phyloP scores from a whole-genome alignment of 768 basidiomycete species.

The Serpula lacrymans region DNA sequence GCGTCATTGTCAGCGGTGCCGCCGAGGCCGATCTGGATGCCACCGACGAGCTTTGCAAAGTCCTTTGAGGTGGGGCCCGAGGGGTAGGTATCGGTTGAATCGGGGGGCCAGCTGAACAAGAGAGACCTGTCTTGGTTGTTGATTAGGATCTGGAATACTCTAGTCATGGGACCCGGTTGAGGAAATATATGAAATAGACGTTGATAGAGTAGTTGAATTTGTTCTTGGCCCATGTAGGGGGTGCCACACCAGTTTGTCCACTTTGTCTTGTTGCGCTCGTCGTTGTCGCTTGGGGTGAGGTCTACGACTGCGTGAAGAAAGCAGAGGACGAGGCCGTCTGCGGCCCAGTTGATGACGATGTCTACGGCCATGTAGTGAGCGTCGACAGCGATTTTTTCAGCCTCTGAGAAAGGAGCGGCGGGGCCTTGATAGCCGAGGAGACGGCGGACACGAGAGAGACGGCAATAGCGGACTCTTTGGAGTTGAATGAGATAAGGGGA shows the following conservation, averaged over 20 bases:
- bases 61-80: conserved; percentile 41
- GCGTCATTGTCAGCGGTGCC: conserved; percentile 57
- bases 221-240: conserved; percentile 52
- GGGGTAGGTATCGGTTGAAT: conserved; percentile 39
- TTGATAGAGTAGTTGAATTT: conserved; percentile 57
- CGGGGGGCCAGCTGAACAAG: conserved; percentile 77
- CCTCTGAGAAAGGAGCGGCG: conserved; percentile 53
- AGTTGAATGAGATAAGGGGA: conserved; percentile 20
- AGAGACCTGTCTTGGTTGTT: conserved; percentile 56
- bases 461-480: conserved; percentile 71
- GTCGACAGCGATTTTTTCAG: conserved; percentile 68
- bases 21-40: conserved; percentile 58
- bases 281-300: conserved; percentile 65
- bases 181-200: conserved; percentile 55
- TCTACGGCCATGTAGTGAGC: conserved; percentile 81
- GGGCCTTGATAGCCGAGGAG: conserved; percentile 66
- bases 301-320: conserved; percentile 85
- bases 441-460: conserved; percentile 70
- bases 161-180: conserved; percentile 45
- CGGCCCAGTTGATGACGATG: conserved; percentile 87
- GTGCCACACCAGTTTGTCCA: conserved; percentile 94
- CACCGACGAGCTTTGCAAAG: conserved; percentile 58
- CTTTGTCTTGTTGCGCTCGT: conserved; percentile 65
- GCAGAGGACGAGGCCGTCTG: conserved; percentile 81
- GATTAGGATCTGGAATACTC: conserved; percentile 78